phyloP scores from a whole-genome alignment of 768 basidiomycete species.

The Postia placenta region DNA sequence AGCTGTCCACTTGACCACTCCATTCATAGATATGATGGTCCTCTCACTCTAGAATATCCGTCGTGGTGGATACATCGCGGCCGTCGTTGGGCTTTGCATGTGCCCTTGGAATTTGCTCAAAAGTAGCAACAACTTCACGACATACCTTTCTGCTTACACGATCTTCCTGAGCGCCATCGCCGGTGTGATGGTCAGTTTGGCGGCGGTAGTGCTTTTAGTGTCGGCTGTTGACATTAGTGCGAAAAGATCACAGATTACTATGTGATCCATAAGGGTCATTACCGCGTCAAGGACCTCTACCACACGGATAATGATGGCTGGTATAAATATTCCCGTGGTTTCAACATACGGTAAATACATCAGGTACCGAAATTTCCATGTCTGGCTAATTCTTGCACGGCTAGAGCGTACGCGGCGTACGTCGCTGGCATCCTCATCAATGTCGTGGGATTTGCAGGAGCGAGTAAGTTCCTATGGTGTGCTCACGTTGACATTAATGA shows the following conservation, averaged over 20 bases:
- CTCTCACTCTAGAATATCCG: constrained; percentile 57
- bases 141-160: constrained; percentile 77
- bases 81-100: constrained; percentile 69
- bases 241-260: constrained; percentile 76
- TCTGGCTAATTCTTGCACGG: background rate
- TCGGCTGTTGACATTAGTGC: too few relatives aligned
- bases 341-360: constrained; percentile 55
- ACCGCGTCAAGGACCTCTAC: constrained; percentile 71
- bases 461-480: constrained; percentile 39
- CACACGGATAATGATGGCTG: constrained; percentile 46
- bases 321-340: constrained; percentile 71
- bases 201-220: too few relatives aligned
- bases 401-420: constrained; percentile 60
- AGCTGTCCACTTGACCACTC: constrained; percentile 15
- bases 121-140: constrained; percentile 69
- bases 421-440: constrained; percentile 76
- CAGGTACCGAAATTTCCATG: background rate
- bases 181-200: constrained; percentile 70
- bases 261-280: constrained; percentile 61
- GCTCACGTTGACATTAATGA: background rate
- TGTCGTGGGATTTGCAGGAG: constrained; percentile 75
- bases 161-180: constrained; percentile 79
- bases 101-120: constrained; percentile 74
- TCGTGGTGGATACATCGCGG: constrained; percentile 77
- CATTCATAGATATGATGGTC: background rate